These are phyloP conservation scores for Purpureocillium lavendulum DNA, from an alignment of 2,329 filamentous ascomycete species.

Conservation along the genomic window DNA sequence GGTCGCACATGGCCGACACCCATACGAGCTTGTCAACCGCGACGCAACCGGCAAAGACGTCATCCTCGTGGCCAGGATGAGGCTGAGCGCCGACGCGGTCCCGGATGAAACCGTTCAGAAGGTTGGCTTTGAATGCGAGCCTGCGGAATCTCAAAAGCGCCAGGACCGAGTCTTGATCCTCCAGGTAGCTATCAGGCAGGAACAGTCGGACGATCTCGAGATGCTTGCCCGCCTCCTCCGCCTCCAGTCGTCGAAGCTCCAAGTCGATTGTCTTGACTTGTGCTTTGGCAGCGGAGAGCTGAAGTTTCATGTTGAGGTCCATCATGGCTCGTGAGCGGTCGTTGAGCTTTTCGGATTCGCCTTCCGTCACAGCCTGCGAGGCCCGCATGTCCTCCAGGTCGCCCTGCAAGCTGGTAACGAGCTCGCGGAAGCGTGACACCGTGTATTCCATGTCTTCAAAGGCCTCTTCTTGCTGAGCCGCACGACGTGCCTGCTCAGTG, in stretches of 20 bases:
- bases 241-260: slow-evolving; percentile 77
- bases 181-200: slow-evolving; percentile 73
- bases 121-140: slow-evolving; percentile 76
- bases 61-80: slow-evolving; percentile 64
- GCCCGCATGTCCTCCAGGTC: slow-evolving; percentile 89
- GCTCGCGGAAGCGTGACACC: slow-evolving; percentile 76
- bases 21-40: slow-evolving; percentile 79
- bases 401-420: slow-evolving; percentile 76
- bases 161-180: slow-evolving; percentile 78
- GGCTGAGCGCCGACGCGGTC: slow-evolving; percentile 65
- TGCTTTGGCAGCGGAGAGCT: slow-evolving; percentile 81
- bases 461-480: slow-evolving; percentile 66
- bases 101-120: slow-evolving; percentile 70
- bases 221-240: slow-evolving; percentile 81
- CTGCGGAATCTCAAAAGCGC: slow-evolving; percentile 83
- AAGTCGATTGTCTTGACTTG: slow-evolving; percentile 92
- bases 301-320: slow-evolving; percentile 91
- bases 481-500: slow-evolving; percentile 67
- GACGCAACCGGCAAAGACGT: slow-evolving; percentile 71
- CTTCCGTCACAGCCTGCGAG: slow-evolving; percentile 85
- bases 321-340: slow-evolving; percentile 88
- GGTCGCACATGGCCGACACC: slow-evolving; percentile 74
- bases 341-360: slow-evolving; percentile 83
- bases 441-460: slow-evolving; percentile 89
- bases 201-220: slow-evolving; percentile 84